Base-by-base conservation (phyloP, 257 asterid species). In the Dorcoceras hygrometricum region DNA sequence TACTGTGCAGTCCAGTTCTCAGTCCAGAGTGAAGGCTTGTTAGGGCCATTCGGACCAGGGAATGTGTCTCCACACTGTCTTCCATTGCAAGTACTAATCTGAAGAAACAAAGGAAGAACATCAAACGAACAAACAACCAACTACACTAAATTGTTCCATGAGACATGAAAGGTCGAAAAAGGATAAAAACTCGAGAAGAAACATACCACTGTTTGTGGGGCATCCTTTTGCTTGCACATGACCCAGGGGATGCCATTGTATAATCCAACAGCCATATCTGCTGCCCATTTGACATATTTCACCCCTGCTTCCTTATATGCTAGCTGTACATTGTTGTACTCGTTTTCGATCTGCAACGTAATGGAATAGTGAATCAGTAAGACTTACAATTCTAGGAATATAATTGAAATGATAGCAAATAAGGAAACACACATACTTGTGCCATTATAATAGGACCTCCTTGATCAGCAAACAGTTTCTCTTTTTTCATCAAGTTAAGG, bases 1-100 rank as follows among this genome's bases (percentile, higher is more conserved):
- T 78, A 90, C 96, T 93, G 97, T 19, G 97, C 98, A 4, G 98
- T 93, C 98, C 98, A 93, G 65, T 90, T 93, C 76, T 93, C 97
- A 0, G 98, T 93, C 98, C 98, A 93, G 63, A 93, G 80, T 23
- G 92, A 75, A 55, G 97, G 99, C 83, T 93, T 93, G 67, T 85
- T 71, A 8, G 87, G 88, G 14, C 96, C 97, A 74, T 90, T 90
- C 18, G 98, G 89, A 18, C 97, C 98, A 0, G 78, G 10, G 55
- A 90, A 93, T 3, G 96, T 93, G 63, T 93, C 98, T 50, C 90
- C 98, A 25, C 98, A 93, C 32, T 88, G 96, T 27, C 98, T 86
- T 65, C 98, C 98, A 6, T 93, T 93, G 78, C 98, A 93, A 12
- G 98, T 84, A 66, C 85, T 89, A 54, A 92, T 92, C 98, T 91